phyloP scores from a whole-genome alignment of 345 rosid species.

The Anastatica hierochuntica region DNA sequence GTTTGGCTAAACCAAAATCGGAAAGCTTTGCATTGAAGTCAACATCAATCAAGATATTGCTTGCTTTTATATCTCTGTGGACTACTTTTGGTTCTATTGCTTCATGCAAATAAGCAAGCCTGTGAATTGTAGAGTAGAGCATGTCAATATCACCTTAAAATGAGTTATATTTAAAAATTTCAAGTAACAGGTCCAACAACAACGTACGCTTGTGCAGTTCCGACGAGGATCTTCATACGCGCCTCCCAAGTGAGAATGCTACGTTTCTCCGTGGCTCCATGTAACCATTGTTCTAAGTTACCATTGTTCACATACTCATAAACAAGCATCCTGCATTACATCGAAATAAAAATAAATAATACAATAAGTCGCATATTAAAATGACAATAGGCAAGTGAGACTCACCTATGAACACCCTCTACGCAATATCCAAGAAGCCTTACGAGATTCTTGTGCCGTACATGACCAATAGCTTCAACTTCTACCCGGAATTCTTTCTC shows the following conservation, averaged over 20 bases:
- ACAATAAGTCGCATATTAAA: neutral
- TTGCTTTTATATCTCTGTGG: too few species aligned
- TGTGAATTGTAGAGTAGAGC: too few species aligned
- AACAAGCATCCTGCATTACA: too few species aligned
- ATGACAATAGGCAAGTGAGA: too few species aligned
- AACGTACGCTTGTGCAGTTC: neutral
- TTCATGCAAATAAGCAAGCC: constrained; percentile 50
- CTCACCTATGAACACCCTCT: neutral
- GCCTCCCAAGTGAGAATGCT: neutral
- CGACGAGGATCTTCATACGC: neutral
- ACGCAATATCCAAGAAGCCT: neutral
- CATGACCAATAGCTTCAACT: neutral
- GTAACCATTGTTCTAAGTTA: neutral
- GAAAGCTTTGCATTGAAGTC: neutral
- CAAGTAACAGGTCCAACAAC: neutral
- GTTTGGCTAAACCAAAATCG: neutral
- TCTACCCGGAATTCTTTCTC: neutral
- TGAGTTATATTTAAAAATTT: too few species aligned
- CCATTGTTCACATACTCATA: neutral
- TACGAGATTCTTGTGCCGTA: neutral
- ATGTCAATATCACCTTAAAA: too few species aligned
- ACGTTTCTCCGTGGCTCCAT: neutral
- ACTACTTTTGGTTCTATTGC: neutral
- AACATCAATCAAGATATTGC: neutral
- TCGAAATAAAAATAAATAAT: too few species aligned